These are phyloP conservation scores for Hypoxylon sp. DNA, from an alignment of 2,329 filamentous ascomycete species.

Conservation along the genomic window DNA sequence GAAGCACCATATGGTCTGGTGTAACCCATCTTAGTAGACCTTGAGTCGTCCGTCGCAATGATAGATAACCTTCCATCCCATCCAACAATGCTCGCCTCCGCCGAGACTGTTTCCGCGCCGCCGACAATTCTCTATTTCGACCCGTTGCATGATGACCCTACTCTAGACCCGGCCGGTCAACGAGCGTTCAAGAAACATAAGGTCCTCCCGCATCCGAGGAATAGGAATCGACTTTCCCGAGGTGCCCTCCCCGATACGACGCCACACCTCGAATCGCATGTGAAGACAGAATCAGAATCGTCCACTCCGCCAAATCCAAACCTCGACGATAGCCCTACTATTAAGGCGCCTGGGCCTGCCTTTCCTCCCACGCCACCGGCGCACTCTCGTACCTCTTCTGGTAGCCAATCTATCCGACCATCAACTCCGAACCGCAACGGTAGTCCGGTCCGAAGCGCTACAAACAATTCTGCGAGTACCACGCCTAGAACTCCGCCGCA, in stretches of 20 bases:
- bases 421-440: slow-evolving; percentile 57
- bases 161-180: slow-evolving; percentile 44
- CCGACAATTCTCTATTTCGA: slow-evolving; percentile 49
- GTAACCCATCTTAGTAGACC: slow-evolving; percentile 39
- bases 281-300: slow-evolving; percentile 47
- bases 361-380: slow-evolving; percentile 73
- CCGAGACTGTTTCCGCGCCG: slow-evolving; percentile 46
- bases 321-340: slow-evolving; percentile 58
- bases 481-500: slow-evolving; percentile 70
- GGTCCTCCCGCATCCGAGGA: slow-evolving; percentile 54
- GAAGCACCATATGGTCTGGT: slow-evolving; percentile 40
- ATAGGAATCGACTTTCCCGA: slow-evolving; percentile 41
- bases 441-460: slow-evolving; percentile 54
- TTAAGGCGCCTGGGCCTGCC: slow-evolving; percentile 58
- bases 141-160: slow-evolving; percentile 44
- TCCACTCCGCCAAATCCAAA: slow-evolving; percentile 56
- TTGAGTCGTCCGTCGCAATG: slow-evolving; percentile 28
- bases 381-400: slow-evolving; percentile 69
- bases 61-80: slow-evolving; percentile 29
- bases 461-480: slow-evolving; percentile 54
- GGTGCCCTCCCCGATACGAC: slow-evolving; percentile 48
- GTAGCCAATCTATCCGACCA: slow-evolving; percentile 58
- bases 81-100: slow-evolving; percentile 47
- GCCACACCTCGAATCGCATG: slow-evolving; percentile 43
- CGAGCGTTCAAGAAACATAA: slow-evolving; percentile 55